phyloP scores from a whole-genome alignment of 345 rosid species.

The Boechera retrofracta region DNA sequence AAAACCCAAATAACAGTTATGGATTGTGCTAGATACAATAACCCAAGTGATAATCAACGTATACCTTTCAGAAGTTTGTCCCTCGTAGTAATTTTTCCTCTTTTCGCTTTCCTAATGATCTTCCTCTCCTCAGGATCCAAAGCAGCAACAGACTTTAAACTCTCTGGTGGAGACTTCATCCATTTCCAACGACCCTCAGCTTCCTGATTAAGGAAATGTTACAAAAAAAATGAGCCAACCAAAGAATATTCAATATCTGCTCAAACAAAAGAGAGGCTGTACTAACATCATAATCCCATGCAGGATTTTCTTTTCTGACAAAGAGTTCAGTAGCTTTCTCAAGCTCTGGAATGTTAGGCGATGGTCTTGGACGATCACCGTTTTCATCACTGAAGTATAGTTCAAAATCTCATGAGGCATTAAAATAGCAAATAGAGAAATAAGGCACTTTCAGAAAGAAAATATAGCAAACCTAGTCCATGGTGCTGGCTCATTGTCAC shows the following conservation, averaged over 20 bases:
- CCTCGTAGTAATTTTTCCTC: slow-evolving; percentile 35
- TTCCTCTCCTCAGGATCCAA: slow-evolving; percentile 44
- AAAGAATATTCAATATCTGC: neutral
- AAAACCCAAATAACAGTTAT: neutral
- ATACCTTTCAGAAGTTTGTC: slow-evolving; percentile 45
- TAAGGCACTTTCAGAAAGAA: neutral
- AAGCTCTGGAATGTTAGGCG: slow-evolving; percentile 62
- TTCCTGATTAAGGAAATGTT: slow-evolving; percentile 44
- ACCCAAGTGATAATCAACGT: neutral
- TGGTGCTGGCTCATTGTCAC: slow-evolving; percentile 79
- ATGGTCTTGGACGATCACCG: slow-evolving; percentile 74
- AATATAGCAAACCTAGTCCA: slow-evolving; percentile 70
- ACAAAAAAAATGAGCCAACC: neutral
- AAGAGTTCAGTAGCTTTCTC: slow-evolving; percentile 54
- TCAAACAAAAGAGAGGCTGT: slow-evolving; percentile 2
- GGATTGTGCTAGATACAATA: neutral
- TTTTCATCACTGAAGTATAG: slow-evolving; percentile 57
- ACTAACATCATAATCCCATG: slow-evolving; percentile 81
- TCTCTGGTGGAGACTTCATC: slow-evolving; percentile 63
- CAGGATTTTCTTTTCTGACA: slow-evolving; percentile 61
- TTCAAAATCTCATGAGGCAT: neutral
- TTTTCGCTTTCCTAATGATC: slow-evolving; percentile 36
- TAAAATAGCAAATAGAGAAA: neutral
- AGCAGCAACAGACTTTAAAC: slow-evolving; percentile 43
- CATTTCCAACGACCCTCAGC: slow-evolving; percentile 64